phyloP scores from a whole-genome alignment of 106 monocot species.

The Dendrobium chrysotoxum region DNA sequence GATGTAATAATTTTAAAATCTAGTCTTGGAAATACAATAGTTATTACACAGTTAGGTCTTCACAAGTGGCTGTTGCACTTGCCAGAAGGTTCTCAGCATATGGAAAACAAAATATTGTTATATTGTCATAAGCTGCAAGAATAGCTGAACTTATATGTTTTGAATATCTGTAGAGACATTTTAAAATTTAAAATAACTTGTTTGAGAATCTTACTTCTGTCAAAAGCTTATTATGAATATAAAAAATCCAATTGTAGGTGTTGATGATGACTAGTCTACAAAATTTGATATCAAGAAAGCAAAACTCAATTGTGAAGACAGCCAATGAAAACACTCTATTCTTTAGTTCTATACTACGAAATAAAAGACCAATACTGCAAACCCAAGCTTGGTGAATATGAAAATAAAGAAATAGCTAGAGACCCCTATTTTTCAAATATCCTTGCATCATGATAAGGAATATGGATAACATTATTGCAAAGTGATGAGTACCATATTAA shows the following conservation, averaged over 20 bases:
- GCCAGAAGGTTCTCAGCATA: conserved; percentile 34
- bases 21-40: conserved; percentile 43
- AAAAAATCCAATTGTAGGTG: conserved; percentile 80
- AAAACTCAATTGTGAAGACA: conserved; percentile 63
- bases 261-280: conserved; percentile 63
- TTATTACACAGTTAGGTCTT: conserved; percentile 69
- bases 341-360: not conserved
- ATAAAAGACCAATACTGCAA: not conserved
- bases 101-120: conserved; percentile 19
- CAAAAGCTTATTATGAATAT: conserved; percentile 23
- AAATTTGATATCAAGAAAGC: conserved; percentile 90
- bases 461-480: not conserved
- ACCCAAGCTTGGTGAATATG: not conserved
- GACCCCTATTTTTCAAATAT: not conserved
- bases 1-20: not conserved
- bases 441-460: not conserved
- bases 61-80: conserved; percentile 60
- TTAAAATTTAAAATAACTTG: not conserved
- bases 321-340: not conserved
- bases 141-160: conserved; percentile 30
- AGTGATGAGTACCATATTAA: conserved; percentile 71
- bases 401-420: too few species aligned
- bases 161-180: too few species aligned
- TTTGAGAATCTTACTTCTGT: conserved; percentile 42
- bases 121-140: conserved; percentile 5